Evolutionary conservation across 768 basidiomycete genomes (phyloP).

Genomic region (Suillus cothurnatus): DNA sequence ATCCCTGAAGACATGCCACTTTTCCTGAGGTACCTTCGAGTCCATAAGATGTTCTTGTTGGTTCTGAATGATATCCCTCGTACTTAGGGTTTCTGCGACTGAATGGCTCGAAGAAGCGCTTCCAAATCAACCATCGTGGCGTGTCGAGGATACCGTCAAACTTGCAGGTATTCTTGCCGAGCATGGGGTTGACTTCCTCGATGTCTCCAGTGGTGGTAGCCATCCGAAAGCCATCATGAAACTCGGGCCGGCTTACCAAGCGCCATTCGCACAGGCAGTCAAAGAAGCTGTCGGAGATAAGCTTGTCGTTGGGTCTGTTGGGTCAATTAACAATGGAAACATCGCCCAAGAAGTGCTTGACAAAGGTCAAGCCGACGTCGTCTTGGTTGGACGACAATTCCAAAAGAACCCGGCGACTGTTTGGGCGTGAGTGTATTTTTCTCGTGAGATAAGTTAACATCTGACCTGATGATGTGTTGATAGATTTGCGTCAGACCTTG

Average conservation of each 20-base stretch:
- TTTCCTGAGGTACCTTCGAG: conserved; percentile 56
- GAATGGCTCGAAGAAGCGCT: conserved; percentile 70
- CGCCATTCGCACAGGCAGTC: conserved; percentile 56
- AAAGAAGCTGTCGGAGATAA: conserved; percentile 47
- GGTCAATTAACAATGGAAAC: conserved; percentile 35
- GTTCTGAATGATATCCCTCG: not conserved
- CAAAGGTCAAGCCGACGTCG: conserved; percentile 44
- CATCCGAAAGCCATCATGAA: conserved; percentile 38
- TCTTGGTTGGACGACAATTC: conserved; percentile 57
- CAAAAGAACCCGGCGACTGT: conserved; percentile 58
- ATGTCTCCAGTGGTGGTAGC: conserved; percentile 70
- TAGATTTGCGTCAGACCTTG: conserved; percentile 57
- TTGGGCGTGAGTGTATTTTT: conserved; percentile 33
- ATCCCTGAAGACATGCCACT: conserved; percentile 68
- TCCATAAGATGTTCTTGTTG: not conserved
- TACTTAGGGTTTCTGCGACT: conserved; percentile 60
- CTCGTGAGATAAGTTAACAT: not conserved
- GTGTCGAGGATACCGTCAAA: conserved; percentile 63
- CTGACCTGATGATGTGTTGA: not conserved
- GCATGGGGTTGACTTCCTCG: conserved; percentile 75
- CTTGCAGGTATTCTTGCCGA: conserved; percentile 59
- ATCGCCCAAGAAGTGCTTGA: conserved; percentile 49
- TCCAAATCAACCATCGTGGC: conserved; percentile 67
- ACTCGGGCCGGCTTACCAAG: conserved; percentile 46
- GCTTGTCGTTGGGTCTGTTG: conserved; percentile 34